Evolutionary conservation across 2,329 filamentous ascomycete genomes (phyloP).

Genomic region (Neofusicoccum laricinum): DNA sequence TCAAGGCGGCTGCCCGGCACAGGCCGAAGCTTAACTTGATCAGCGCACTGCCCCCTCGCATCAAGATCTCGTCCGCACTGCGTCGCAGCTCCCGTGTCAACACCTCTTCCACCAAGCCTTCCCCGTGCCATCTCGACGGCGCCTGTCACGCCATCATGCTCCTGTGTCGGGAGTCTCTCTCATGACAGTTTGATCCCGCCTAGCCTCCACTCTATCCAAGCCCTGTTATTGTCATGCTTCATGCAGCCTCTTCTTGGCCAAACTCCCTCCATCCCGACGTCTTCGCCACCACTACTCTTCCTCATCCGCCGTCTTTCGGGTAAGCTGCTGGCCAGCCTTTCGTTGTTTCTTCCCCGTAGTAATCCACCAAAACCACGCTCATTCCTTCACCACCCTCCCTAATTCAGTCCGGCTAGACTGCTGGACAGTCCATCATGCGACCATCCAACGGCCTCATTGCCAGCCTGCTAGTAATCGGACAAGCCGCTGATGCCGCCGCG

Average conservation of each 20-base stretch:
- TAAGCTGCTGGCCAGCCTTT: conserved; percentile 16
- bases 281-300: neutral
- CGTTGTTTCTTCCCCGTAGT: conserved; percentile 22
- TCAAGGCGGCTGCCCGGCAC: neutral
- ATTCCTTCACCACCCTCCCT: conserved; percentile 22
- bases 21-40: conserved; percentile 8
- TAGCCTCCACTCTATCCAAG: neutral
- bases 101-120: neutral
- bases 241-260: conserved; percentile 4
- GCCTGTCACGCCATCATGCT: conserved; percentile 15
- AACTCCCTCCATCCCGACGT: neutral
- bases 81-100: conserved; percentile 16
- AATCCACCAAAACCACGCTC: conserved; percentile 32
- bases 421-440: conserved; percentile 27
- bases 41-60: conserved; percentile 1
- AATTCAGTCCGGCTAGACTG: neutral
- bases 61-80: neutral
- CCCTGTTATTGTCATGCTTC: conserved; percentile 6
- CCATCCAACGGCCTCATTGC: conserved; percentile 30
- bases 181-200: conserved; percentile 4
- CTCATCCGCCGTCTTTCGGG: neutral
- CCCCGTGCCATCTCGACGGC: neutral
- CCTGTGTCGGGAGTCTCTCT: conserved; percentile 12
- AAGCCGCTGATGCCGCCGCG: conserved; percentile 10
- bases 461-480: conserved; percentile 31